Conservation (phyloP, 352 stramenopile genomes). For the Phytopythium sindhum region DNA sequence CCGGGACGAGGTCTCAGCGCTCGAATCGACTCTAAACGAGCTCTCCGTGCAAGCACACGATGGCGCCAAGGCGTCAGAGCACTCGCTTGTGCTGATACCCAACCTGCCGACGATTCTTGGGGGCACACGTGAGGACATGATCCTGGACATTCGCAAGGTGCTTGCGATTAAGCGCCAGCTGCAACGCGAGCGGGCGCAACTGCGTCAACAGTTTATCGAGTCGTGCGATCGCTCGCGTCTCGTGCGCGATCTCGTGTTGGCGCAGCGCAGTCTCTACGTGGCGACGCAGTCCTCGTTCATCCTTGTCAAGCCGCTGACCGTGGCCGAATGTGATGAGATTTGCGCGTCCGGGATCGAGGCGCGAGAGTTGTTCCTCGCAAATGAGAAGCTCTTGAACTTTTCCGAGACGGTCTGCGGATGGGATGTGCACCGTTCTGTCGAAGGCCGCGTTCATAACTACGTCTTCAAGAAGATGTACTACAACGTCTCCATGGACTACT, state of each 20-base stretch:
- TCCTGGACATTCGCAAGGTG: neutral
- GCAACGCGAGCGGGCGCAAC: neutral
- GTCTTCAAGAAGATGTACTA: neutral
- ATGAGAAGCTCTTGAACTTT: neutral
- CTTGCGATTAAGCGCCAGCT: neutral
- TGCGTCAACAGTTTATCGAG: conserved; percentile 1
- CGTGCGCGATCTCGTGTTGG: neutral
- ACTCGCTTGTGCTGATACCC: neutral
- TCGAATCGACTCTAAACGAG: neutral
- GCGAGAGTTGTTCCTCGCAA: neutral
- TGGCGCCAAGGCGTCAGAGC: neutral
- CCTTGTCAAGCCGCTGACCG: neutral
- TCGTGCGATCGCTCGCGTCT: neutral
- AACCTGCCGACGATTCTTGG: neutral
- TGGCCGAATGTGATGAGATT: neutral
- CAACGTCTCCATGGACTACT: neutral
- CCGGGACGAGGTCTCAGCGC: neutral
- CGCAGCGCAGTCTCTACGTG: neutral
- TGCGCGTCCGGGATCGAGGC: neutral
- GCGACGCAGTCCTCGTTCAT: conserved; percentile 1
- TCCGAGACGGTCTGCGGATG: neutral
- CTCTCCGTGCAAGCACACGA: neutral
- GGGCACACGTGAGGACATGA: neutral
- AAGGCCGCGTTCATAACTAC: neutral
- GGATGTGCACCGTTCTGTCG: neutral